phyloP scores from a whole-genome alignment of 2,329 filamentous ascomycete species.

The Penicillium frequentans region DNA sequence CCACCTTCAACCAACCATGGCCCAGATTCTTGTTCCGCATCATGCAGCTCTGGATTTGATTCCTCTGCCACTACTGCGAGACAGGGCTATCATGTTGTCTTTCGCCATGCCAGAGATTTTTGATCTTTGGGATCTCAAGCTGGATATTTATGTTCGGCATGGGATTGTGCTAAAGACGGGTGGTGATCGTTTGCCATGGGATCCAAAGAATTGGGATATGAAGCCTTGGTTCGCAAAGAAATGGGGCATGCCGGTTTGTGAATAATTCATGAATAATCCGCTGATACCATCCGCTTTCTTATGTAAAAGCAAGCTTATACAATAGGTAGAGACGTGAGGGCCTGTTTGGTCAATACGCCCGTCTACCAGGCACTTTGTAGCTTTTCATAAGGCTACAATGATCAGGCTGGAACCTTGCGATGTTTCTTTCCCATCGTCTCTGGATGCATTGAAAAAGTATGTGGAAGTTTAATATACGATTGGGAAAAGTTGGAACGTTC shows the following conservation, averaged over 20 bases:
- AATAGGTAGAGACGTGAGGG: not conserved
- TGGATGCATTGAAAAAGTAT: not conserved
- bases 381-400: not conserved
- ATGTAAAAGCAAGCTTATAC: not conserved
- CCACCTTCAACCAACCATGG: constrained; percentile 37
- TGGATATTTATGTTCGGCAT: constrained; percentile 34
- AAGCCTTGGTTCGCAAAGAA: constrained; percentile 34
- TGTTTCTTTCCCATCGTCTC: not conserved
- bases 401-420: not conserved
- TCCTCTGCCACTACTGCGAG: constrained; percentile 35
- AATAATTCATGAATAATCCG: not conserved
- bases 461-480: not conserved
- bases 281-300: not conserved
- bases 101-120: constrained; percentile 31
- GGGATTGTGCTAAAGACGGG: constrained; percentile 21
- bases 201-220: constrained; percentile 29
- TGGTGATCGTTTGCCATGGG: constrained; percentile 34
- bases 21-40: constrained; percentile 41
- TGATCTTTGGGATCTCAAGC: constrained; percentile 38
- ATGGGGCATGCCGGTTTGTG: constrained; percentile 18
- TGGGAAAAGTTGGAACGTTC: not conserved
- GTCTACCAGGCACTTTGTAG: not conserved
- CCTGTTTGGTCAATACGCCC: not conserved
- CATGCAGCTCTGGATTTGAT: constrained; percentile 40
- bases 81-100: constrained; percentile 33